Evolutionary conservation across 345 rosid species (phyloP).

Genomic region (Chamaenerion angustifolium): DNA sequence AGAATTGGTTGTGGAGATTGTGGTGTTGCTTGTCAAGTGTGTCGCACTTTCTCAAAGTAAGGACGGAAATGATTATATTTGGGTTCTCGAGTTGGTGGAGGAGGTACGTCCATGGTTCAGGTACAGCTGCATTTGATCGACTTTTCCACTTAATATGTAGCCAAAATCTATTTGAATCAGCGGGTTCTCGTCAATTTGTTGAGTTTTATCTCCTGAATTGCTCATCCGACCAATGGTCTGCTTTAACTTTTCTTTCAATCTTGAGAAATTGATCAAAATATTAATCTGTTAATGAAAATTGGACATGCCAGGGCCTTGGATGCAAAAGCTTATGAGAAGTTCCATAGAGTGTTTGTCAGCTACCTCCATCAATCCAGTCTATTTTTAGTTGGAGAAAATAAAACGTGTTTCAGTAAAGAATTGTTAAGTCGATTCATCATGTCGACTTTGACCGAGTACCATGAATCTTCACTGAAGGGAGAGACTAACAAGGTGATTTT

Average conservation of each 20-base stretch:
- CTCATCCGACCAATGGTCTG: not conserved
- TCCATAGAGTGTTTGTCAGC: constrained; percentile 34
- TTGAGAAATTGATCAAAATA: not conserved
- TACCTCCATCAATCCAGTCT: constrained; percentile 37
- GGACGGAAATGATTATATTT: constrained; percentile 25
- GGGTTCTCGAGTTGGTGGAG: constrained; percentile 29
- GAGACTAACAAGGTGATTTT: constrained; percentile 49
- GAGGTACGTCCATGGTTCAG: constrained; percentile 63
- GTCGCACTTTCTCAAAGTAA: constrained; percentile 29
- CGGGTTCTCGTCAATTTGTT: not conserved
- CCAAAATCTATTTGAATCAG: too few species aligned
- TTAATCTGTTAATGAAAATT: not conserved
- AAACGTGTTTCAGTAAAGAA: constrained; percentile 24
- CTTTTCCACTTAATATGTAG: not conserved
- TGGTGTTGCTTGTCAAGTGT: constrained; percentile 30
- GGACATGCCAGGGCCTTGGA: constrained; percentile 41
- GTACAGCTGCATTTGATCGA: constrained; percentile 18
- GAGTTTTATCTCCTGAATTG: not conserved
- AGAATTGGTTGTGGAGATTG: constrained; percentile 41
- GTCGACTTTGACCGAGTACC: constrained; percentile 34
- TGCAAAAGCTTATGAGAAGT: constrained; percentile 39
- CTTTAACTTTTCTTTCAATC: not conserved
- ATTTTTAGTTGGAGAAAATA: constrained; percentile 40
- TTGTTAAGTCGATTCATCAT: constrained; percentile 27
- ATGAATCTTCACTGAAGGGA: constrained; percentile 40